A percentile compares a stretch with the other conserved stretches of the same genome.
Evolutionary conservation across 2,329 filamentous ascomycete species (phyloP).

Genomic region (Trichoderma sp.): DNA sequence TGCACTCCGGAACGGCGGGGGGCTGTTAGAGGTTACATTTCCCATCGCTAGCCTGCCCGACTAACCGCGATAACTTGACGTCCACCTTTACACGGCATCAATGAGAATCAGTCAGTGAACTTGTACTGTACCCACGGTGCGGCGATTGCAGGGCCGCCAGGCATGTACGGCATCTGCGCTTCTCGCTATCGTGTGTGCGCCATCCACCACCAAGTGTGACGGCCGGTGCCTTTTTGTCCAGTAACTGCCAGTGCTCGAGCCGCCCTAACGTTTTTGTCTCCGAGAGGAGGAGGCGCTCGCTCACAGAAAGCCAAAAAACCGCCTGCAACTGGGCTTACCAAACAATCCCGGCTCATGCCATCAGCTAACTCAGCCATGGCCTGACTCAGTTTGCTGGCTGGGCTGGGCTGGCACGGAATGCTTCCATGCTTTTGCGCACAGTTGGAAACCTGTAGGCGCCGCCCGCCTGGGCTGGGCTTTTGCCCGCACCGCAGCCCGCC

Average conservation of each 20-base stretch:
- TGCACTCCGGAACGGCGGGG: background rate
- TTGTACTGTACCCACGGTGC: too few species aligned
- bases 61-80: background rate
- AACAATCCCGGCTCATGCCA: background rate
- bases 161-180: background rate
- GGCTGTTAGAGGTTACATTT: background rate
- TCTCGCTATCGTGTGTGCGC: background rate
- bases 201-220: background rate
- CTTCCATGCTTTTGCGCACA: background rate
- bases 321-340: too few species aligned
- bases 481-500: background rate
- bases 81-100: background rate
- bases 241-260: background rate
- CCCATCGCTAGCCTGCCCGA: background rate
- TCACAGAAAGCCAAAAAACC: background rate
- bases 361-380: background rate
- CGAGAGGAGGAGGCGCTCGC: background rate
- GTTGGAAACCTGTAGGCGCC: background rate
- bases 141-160: background rate
- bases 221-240: background rate
- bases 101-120: too few species aligned
- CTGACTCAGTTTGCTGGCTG: background rate
- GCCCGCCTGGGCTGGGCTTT: background rate
- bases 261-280: background rate
- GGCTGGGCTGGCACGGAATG: background rate